Base-by-base conservation (phyloP, 202 grass and related monocot genomes). In the Hordeum pubiflorum region DNA sequence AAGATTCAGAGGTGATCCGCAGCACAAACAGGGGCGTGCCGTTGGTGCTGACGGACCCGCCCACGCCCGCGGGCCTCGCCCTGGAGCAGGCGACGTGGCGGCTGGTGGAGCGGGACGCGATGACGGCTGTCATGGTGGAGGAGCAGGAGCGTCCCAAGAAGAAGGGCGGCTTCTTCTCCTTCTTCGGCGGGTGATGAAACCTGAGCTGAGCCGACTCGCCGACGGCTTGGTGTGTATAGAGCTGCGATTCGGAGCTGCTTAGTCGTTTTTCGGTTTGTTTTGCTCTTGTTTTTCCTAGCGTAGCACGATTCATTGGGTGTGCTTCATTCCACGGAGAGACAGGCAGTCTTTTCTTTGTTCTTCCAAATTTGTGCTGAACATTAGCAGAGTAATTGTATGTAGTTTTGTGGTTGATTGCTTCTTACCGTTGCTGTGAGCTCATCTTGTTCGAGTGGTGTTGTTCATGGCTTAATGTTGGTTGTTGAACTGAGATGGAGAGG, bases 121-220 rank as follows among this genome's bases (percentile, higher is more conserved):
- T 98, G 96, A 93, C 96, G 1, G 87, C 96, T 0, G 96, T 95
- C 80, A 91, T 94, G 85, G 88, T 98, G 0, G 90, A 98, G 82
- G 90, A 98, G 84, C 90, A 89, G 26, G 92, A 98, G 84, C 80
- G 77, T 37, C 90, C 92, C 38, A 93, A 91, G 80, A 98, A 93
- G 61, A 90, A 80, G 64, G 41, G 75, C 4, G 86, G 89, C 22
- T 93, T 90, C 83, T 94, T 92, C 38, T 92, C 85, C 0, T 89
- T 97, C 75, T 94, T 97, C 9, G 79, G 84, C 5, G 34, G 84
- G 38, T 94, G 65, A 89, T 94, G 72, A 86, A 20, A 1, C 10
- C 8, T 20, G 20, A 38, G 1, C 10, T 63, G 48, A 81, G 31
- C 41, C 7, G 41, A 38, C 62, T 0, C 46, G 14, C 12, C 7